Evolutionary conservation across 2,329 filamentous ascomycete species (phyloP), one percentile per base, ranked within the genome.

Genomic region (Penicillium hordei): DNA sequence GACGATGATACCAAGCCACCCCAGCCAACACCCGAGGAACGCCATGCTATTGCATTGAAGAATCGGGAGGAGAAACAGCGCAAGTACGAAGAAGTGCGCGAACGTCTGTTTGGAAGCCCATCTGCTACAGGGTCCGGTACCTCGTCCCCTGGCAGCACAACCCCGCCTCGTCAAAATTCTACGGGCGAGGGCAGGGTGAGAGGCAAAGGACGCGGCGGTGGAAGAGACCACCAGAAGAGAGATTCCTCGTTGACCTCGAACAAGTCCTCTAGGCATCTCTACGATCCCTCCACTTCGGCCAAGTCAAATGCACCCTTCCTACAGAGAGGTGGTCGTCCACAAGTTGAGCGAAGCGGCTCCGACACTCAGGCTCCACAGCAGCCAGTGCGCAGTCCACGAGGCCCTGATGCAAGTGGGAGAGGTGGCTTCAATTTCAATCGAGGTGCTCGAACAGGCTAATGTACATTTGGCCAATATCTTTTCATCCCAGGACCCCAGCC

Each of bases 21-120:
- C 21, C 86, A 86, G 65, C 83, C 86, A 43, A 89, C 86, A 0
- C 84, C 88, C 4, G 90, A 93, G 67, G 89, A 96, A 77, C 84
- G 92, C 34, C 86, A 89, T 60, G 84, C 86, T 25, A 89, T 89
- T 69, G 90, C 93, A 52, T 86, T 91, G 71, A 83, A 84, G 48
- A 91, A 96, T 66, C 84, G 87, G 10, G 92, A 95, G 70, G 92
- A 96, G 77, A 96, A 94, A 78, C 90, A 96, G 78, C 87, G 87
- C 56, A 89, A 89, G 60, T 97, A 97, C 72, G 90, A 95, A 60
- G 92, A 96, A 77, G 90, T 88, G 6, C 84, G 93, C 31, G 91
- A 93, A 67, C 89, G 92, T 72, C 88, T 97, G 55, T 93, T 97
- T 74, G 92, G 92, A 21, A 86, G 84, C 23, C 68, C 71, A 5